Base-by-base conservation (phyloP, 2,329 filamentous ascomycete species). In the Clathrospora elynae region DNA sequence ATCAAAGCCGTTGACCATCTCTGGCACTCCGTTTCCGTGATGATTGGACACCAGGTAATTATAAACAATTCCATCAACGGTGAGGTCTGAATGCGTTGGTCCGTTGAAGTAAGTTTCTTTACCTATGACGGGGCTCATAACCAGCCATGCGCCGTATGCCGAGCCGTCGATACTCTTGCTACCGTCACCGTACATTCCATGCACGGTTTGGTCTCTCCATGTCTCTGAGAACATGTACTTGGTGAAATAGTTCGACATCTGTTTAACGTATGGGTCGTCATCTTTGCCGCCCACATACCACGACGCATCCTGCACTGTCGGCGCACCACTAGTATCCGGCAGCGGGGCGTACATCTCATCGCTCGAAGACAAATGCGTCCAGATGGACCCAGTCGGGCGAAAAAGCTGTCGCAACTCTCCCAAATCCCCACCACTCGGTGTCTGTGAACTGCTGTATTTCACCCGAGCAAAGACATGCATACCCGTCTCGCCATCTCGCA, bases 11-110 rank as follows among this genome's bases (percentile, higher is more conserved):
- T 81, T 64, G 1, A 79, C 83, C 53, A 86, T 84, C 53, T 85
- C 84, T 5, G 83, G 82, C 10, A 79, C 81, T 28, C 79, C 78
- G 45, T 81, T 79, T 5, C 83, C 82, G 39, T 85, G 82, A 51
- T 85, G 82, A 46, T 84, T 85, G 12, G 56, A 61, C 5, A 62
- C 56, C 37, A 61, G 45, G 55, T 85, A 86, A 57, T 86, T 84
- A 61, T 85, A 85, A 0, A 85, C 75, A 32, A 85, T 84, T 0
- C 82, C 82, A 52, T 85, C 83, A 0, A 85, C 83, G 0, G 77
- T 77, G 5, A 86, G 67, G 54, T 85, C 83, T 0, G 81, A 84
- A 61, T 85, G 81, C 2, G 81, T 66, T 0, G 82, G 82, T 0
- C 82, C 83, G 6, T 79, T 79, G 56, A 78, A 84, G 53, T 83